Evolutionary conservation across 257 asterid genomes (phyloP).

Genomic region (Plectranthus barbatus): DNA sequence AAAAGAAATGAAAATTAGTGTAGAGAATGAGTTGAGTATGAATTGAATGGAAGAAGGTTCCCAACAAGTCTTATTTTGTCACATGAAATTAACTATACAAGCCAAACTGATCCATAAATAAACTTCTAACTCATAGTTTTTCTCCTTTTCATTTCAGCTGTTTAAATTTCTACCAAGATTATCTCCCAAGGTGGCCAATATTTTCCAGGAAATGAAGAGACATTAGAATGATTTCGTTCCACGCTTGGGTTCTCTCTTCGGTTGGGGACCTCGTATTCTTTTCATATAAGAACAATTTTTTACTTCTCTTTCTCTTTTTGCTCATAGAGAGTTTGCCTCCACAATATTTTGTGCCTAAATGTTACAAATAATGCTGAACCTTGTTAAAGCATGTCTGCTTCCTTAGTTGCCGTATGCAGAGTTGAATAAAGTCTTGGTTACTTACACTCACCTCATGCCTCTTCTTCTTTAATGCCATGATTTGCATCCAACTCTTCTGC

Average conservation of each 20-base stretch:
- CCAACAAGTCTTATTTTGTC: background rate
- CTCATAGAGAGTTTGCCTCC: background rate
- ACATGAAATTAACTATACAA: background rate
- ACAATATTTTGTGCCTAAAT: slow-evolving; percentile 1
- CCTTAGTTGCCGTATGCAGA: slow-evolving; percentile 3
- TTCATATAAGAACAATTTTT: slow-evolving; percentile 9
- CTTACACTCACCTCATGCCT: background rate
- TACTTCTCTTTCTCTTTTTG: background rate
- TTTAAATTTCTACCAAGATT: slow-evolving; percentile 75
- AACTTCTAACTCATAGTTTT: background rate
- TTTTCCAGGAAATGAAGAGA: slow-evolving; percentile 80
- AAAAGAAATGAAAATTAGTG: background rate
- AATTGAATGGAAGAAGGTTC: background rate
- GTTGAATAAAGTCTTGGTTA: background rate
- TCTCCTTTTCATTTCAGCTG: slow-evolving; percentile 35
- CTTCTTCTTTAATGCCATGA: background rate
- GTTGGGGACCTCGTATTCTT: slow-evolving; percentile 15
- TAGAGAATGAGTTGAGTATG: background rate
- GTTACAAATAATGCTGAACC: background rate
- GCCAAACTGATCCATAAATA: background rate
- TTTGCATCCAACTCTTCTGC: background rate
- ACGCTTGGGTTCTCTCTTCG: background rate
- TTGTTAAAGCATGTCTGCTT: background rate
- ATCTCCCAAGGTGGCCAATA: slow-evolving; percentile 67
- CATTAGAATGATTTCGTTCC: slow-evolving; percentile 36